phyloP scores from a whole-genome alignment of 768 basidiomycete species.

The Sarcodon sp. region DNA sequence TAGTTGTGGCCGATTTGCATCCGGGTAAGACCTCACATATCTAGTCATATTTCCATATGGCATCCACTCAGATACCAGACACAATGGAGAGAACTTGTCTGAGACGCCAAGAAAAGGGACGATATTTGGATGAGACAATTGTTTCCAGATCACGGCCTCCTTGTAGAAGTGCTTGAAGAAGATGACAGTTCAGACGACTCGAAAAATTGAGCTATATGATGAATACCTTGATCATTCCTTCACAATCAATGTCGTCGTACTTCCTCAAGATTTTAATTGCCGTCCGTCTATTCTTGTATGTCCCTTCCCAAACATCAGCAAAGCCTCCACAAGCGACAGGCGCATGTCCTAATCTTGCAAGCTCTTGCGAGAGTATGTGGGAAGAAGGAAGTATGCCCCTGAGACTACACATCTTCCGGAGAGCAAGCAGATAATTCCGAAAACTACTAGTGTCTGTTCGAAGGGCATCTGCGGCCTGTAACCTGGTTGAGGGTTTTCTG shows the following conservation, averaged over 20 bases:
- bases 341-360: background rate
- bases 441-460: background rate
- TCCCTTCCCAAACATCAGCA: background rate
- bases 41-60: slow-evolving; percentile 3
- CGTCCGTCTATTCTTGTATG: background rate
- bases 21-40: slow-evolving; percentile 5
- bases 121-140: slow-evolving; percentile 7
- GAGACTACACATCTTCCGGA: background rate
- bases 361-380: background rate
- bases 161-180: slow-evolving; percentile 1
- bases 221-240: background rate
- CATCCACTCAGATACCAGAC: slow-evolving; percentile 8
- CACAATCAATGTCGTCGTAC: background rate
- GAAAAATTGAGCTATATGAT: background rate
- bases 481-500: background rate
- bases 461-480: background rate
- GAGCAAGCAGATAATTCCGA: background rate
- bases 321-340: background rate
- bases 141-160: slow-evolving; percentile 9
- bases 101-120: slow-evolving; percentile 7
- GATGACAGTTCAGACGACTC: background rate
- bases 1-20: slow-evolving; percentile 3
- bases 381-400: background rate
- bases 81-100: slow-evolving; percentile 1
- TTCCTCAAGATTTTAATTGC: background rate